Evolutionary conservation across 345 rosid genomes (phyloP).

Genomic region (Euphorbia pulcherrima): DNA sequence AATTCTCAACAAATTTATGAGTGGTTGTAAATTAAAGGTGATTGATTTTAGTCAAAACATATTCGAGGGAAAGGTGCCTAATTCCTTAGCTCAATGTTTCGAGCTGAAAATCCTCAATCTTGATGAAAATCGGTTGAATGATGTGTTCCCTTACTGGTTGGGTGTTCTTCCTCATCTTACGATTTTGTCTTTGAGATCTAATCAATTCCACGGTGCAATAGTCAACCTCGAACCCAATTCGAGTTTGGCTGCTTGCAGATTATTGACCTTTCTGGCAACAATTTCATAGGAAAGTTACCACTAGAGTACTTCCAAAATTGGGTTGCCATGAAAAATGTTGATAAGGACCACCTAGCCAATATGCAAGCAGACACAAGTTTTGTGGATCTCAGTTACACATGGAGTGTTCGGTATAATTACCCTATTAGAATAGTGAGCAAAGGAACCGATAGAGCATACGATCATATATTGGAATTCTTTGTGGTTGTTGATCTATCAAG

Average conservation of each 20-base stretch:
- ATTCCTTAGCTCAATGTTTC: not conserved
- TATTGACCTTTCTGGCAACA: slow-evolving; percentile 9
- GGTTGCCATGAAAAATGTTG: not conserved
- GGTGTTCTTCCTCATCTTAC: not conserved
- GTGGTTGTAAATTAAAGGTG: not conserved
- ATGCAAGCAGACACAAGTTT: not conserved
- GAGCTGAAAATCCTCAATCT: slow-evolving; percentile 8
- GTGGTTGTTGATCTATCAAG: slow-evolving; percentile 7
- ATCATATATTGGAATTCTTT: not conserved
- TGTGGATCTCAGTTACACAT: fast-evolving
- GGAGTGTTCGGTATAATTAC: not conserved
- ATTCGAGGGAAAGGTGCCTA: slow-evolving; percentile 16
- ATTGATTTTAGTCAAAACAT: slow-evolving; percentile 1
- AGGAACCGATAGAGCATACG: not conserved
- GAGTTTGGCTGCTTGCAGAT: not conserved
- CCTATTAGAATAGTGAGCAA: slow-evolving; percentile 2
- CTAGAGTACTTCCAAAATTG: not conserved
- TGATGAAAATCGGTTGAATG: not conserved
- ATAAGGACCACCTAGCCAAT: slow-evolving; percentile 4
- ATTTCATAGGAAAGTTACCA: slow-evolving; percentile 8
- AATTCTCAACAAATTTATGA: not conserved
- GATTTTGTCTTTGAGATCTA: slow-evolving; percentile 1
- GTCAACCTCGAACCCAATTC: no score
- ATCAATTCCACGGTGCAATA: not conserved
- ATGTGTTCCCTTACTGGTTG: slow-evolving; percentile 8